Conservation (phyloP, 2,329 filamentous ascomycete genomes). For the Aspergillus intermedius region DNA sequence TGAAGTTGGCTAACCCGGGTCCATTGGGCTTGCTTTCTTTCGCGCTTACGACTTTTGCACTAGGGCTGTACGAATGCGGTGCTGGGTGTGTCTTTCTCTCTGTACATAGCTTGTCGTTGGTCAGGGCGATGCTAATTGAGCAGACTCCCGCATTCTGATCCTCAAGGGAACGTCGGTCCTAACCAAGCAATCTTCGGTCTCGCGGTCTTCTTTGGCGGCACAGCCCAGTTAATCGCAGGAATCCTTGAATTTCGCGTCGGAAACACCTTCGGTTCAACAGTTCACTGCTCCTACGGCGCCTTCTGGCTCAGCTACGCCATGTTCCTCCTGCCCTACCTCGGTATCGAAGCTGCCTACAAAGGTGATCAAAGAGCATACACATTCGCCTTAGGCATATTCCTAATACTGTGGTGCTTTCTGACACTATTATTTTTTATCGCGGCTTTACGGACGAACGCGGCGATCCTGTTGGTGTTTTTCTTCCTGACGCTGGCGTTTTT, state of each 20-base stretch:
- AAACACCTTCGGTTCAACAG: conserved; percentile 59
- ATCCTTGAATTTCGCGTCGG: conserved; percentile 45
- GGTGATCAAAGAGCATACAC: conserved; percentile 37
- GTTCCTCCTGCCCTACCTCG: conserved; percentile 48
- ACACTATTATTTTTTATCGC: conserved; percentile 51
- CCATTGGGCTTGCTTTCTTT: conserved; percentile 58
- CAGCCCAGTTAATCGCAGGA: conserved; percentile 20
- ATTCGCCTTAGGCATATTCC: conserved; percentile 51
- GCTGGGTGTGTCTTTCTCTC: conserved; percentile 38
- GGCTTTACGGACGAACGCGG: conserved; percentile 53
- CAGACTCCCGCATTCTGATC: conserved; percentile 20
- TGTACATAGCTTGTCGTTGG: neutral
- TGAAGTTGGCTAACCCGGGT: conserved; percentile 53
- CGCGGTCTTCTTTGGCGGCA: conserved; percentile 23
- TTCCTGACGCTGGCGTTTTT: conserved; percentile 55
- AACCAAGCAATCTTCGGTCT: conserved; percentile 21
- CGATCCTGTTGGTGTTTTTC: conserved; percentile 53
- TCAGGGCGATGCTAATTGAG: neutral
- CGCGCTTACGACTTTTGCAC: conserved; percentile 58
- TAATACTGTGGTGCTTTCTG: conserved; percentile 57
- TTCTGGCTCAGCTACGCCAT: conserved; percentile 58
- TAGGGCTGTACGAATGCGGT: conserved; percentile 45
- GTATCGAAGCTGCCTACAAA: conserved; percentile 44
- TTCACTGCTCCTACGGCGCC: conserved; percentile 55
- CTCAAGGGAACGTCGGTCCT: conserved; percentile 14